These are phyloP conservation scores for Vitis labrusca DNA, from an alignment of 164 flowering plant genomes.

Conservation along the genomic window DNA sequence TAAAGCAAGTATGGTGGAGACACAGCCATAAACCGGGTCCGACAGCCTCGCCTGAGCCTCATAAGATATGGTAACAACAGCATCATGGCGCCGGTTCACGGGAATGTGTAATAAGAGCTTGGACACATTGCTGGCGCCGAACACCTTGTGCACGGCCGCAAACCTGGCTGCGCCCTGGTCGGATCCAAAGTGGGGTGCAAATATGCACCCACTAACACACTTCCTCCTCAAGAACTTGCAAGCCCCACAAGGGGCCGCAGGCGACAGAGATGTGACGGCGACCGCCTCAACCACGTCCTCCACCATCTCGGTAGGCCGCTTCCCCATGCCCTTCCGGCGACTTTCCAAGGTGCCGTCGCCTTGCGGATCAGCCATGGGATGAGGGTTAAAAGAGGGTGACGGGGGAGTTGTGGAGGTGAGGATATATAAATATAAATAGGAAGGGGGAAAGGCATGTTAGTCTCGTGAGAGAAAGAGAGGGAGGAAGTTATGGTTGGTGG, in stretches of 20 bases:
- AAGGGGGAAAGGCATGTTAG: constrained; percentile 45
- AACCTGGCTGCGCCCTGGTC: constrained; percentile 92
- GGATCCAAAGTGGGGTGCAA: constrained; percentile 81
- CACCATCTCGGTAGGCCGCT: constrained; percentile 8
- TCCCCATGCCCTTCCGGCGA: constrained; percentile 23
- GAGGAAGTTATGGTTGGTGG: constrained; percentile 42
- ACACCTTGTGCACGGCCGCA: constrained; percentile 90
- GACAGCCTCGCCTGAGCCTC: constrained; percentile 93
- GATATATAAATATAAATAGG: constrained; percentile 18
- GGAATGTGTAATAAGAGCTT: constrained; percentile 77
- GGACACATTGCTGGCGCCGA: constrained; percentile 92
- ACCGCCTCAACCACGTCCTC: background rate
- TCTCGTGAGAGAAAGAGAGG: constrained; percentile 46
- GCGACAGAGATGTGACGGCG: background rate
- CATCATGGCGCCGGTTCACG: constrained; percentile 69
- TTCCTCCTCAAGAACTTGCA: constrained; percentile 93
- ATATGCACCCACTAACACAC: constrained; percentile 78
- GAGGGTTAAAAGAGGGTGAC: constrained; percentile 1
- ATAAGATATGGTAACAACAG: constrained; percentile 76
- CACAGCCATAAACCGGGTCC: constrained; percentile 92
- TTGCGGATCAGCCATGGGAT: constrained; percentile 27
- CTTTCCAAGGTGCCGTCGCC: constrained; percentile 11
- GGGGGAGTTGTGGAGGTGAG: background rate
- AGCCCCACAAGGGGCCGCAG: constrained; percentile 78
- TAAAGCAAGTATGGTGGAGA: constrained; percentile 81